These are phyloP conservation scores for Rhodomyrtus psidioides DNA, from an alignment of 441 rosid genomes.

Conservation along the genomic window DNA sequence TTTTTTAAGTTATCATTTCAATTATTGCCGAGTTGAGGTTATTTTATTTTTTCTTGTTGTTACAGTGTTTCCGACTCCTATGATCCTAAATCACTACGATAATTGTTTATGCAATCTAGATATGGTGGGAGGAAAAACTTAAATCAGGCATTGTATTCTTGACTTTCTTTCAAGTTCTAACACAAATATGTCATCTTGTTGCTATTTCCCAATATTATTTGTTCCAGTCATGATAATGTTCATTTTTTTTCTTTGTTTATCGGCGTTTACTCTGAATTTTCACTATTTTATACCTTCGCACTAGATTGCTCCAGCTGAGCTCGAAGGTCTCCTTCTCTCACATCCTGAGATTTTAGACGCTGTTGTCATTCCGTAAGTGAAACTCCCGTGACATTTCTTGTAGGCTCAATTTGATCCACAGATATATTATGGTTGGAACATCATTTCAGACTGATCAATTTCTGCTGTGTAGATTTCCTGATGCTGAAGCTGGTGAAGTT, in stretches of 20 bases:
- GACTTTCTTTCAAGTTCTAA: neutral
- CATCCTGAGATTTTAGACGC: slow-evolving; percentile 78
- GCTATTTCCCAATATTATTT: neutral
- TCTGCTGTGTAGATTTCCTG: slow-evolving; percentile 53
- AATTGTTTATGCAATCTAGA: neutral
- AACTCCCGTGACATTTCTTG: neutral
- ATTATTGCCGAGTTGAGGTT: neutral
- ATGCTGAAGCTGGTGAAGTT: slow-evolving; percentile 91
- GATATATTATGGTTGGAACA: neutral
- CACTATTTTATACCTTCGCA: neutral
- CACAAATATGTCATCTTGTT: neutral
- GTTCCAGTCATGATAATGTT: neutral
- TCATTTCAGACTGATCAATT: neutral
- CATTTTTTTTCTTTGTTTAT: too few relatives aligned
- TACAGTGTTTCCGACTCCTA: neutral
- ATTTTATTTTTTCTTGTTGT: neutral
- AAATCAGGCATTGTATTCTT: neutral
- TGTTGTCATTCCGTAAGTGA: slow-evolving; percentile 81
- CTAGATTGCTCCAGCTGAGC: slow-evolving; percentile 96
- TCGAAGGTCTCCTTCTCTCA: slow-evolving; percentile 90
- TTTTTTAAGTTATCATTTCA: neutral
- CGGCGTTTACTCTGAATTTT: neutral
- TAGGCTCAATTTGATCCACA: neutral
- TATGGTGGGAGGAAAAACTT: neutral
- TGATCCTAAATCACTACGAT: neutral